Percentiles rank a stretch among this genome's conserved stretches.
Conservation (phyloP, 2,329 filamentous ascomycete species). For the Nothophoma quercina region DNA sequence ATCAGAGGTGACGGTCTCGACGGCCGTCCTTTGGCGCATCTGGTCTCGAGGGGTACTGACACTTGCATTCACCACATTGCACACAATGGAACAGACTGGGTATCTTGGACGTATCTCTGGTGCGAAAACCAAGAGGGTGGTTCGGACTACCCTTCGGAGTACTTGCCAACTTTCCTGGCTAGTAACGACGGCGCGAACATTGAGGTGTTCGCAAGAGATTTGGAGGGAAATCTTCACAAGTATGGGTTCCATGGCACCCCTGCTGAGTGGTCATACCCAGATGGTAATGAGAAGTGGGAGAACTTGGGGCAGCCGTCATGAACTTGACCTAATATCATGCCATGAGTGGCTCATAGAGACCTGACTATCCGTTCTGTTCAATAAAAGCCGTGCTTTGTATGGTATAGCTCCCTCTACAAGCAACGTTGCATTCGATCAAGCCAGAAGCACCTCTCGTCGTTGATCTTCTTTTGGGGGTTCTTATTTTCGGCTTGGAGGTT, state of each 20-base stretch:
- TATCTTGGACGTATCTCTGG: slow-evolving; percentile 1
- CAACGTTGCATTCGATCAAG: too few relatives aligned
- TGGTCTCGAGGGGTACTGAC: slow-evolving; percentile 15
- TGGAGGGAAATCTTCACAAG: background rate
- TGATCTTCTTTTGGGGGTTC: too few relatives aligned
- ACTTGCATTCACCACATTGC: slow-evolving; percentile 16
- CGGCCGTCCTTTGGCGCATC: slow-evolving; percentile 9
- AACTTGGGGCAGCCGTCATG: background rate
- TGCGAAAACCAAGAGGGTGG: background rate
- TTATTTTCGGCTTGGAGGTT: too few relatives aligned
- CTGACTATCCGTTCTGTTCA: too few relatives aligned
- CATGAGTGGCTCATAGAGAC: too few relatives aligned
- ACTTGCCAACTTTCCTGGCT: slow-evolving; percentile 4
- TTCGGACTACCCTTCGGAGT: background rate
- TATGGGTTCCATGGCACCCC: background rate
- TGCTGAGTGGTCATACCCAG: background rate
- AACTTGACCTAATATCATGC: too few relatives aligned
- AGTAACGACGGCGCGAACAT: background rate
- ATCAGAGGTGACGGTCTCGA: slow-evolving; percentile 5
- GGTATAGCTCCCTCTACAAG: too few relatives aligned
- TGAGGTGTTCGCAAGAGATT: background rate
- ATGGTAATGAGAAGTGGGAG: slow-evolving; percentile 2
- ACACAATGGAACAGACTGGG: slow-evolving; percentile 17
- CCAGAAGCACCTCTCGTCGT: too few relatives aligned
- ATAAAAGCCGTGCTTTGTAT: too few relatives aligned